phyloP scores from a whole-genome alignment of 257 asterid genomes.

The Coffea eugenioides region DNA sequence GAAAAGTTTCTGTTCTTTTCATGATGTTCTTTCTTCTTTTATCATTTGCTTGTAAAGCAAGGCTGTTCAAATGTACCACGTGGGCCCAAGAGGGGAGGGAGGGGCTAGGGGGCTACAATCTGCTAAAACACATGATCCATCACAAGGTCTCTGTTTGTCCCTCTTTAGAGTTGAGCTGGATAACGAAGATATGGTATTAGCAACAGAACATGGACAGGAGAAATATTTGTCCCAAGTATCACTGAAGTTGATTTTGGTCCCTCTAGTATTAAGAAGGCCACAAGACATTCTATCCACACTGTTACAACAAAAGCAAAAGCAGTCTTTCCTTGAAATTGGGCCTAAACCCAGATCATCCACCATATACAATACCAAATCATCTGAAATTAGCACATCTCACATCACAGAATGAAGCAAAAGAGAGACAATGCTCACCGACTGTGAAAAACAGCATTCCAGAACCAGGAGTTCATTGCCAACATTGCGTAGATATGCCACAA shows the following conservation, averaged over 20 bases:
- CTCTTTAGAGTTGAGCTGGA: background rate
- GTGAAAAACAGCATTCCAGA: constrained; percentile 86
- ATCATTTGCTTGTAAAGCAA: background rate
- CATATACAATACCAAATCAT: background rate
- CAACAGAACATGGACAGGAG: background rate
- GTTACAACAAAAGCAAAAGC: background rate
- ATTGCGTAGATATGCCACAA: constrained; percentile 75
- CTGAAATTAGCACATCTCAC: constrained; percentile 2
- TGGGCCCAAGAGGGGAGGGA: too few species aligned
- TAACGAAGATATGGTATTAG: background rate
- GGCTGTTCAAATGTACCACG: background rate
- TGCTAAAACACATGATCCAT: background rate
- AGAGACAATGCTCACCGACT: constrained; percentile 52
- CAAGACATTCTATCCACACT: background rate
- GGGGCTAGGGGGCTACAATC: background rate
- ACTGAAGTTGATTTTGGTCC: background rate
- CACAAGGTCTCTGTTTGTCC: background rate
- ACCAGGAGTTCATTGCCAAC: constrained; percentile 74
- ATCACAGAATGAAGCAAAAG: constrained; percentile 1
- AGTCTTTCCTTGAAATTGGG: background rate
- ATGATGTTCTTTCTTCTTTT: background rate
- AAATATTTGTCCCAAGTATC: background rate
- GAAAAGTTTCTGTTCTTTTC: background rate
- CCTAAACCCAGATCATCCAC: constrained; percentile 5
- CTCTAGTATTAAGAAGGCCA: background rate